Evolutionary conservation across 768 basidiomycete genomes (phyloP), one percentile per base, ranked within the genome.

Genomic region (Daedaleopsis nitida): DNA sequence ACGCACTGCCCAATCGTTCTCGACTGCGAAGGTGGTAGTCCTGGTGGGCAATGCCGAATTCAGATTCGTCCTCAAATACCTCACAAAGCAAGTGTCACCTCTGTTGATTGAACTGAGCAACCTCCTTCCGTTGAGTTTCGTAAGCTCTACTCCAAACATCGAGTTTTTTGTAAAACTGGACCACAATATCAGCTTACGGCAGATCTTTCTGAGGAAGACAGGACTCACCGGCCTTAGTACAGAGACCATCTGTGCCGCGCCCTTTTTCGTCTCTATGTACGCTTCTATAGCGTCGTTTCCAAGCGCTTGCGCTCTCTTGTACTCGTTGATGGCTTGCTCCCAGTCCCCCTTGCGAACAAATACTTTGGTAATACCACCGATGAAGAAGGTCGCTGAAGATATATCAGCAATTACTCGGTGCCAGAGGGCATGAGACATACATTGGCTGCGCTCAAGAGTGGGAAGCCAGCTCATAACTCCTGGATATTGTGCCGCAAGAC

Each of bases 1-100:
- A 24, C 62, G 65, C 14, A 71, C 65, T 1, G 74, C 59, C 77
- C 82, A 86, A 7, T 83, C 83, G 62, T 80, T 67, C 4, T 49
- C n/a, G 0, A 48, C 13, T 0, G 82, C 81, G 27, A 79, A 64
- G 0, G 0, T 0, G 51, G 65, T 70, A 19, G 74, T 75, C 53
- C 85, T 86, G 62, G 35, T 27, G 8, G 11, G 23, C 47, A 12
- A 42, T 43, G 24, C 24, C 21, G 12, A 19, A 9, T n/a, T 43
- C 12, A 55, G 11, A 21, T 1, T 16, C 38, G 32, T 49, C 47
- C 27, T 32, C 27, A 32, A 14, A 54, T 8, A 27, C 2, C 0
- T 2, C 6, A 21, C 17, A 1, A 21, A 17, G 35, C 13, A 19
- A 34, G n/a, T 19, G 11, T 51, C 37, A 70, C 69, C 27, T 47